Evolutionary conservation across 305 asterid genomes (phyloP).

Genomic region (Plantago coronopus): DNA sequence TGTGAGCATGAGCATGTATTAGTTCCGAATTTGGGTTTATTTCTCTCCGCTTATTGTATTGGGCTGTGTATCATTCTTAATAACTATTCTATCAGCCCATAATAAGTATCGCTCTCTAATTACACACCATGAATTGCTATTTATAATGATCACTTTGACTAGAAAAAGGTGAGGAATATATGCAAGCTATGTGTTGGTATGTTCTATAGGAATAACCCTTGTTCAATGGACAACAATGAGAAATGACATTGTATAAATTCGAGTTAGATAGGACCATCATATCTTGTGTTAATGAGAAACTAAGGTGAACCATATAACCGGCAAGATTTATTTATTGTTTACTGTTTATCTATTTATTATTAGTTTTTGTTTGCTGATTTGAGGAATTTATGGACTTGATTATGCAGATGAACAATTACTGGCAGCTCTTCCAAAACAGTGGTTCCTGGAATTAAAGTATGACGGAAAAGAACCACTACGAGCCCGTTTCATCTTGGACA

Average conservation of each 20-base stretch:
- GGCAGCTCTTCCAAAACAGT: conserved; percentile 60
- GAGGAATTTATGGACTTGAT: conserved; percentile 24
- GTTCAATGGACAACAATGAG: not conserved
- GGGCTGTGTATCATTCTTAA: conserved; percentile 14
- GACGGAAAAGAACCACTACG: conserved; percentile 54
- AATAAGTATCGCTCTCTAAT: not conserved
- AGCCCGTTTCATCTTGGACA: conserved; percentile 68
- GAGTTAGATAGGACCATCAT: conserved; percentile 1
- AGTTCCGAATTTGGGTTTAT: not conserved
- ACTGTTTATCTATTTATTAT: too few relatives aligned
- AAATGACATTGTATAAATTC: not conserved
- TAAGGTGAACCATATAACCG: not conserved
- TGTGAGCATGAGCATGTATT: not conserved
- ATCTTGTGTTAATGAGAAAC: not conserved
- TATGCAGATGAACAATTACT: conserved; percentile 62
- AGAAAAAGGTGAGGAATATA: too few relatives aligned
- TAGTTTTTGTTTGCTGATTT: conserved; percentile 12
- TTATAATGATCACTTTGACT: not conserved
- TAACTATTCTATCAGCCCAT: conserved; percentile 9
- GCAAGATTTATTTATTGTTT: too few relatives aligned
- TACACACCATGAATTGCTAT: not conserved
- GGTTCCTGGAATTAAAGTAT: conserved; percentile 73
- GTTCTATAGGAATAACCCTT: not conserved
- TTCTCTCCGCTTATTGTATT: not conserved
- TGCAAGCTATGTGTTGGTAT: too few relatives aligned